Conservation (phyloP, 2,329 filamentous ascomycete genomes). For the Hymenoscyphus scutula region DNA sequence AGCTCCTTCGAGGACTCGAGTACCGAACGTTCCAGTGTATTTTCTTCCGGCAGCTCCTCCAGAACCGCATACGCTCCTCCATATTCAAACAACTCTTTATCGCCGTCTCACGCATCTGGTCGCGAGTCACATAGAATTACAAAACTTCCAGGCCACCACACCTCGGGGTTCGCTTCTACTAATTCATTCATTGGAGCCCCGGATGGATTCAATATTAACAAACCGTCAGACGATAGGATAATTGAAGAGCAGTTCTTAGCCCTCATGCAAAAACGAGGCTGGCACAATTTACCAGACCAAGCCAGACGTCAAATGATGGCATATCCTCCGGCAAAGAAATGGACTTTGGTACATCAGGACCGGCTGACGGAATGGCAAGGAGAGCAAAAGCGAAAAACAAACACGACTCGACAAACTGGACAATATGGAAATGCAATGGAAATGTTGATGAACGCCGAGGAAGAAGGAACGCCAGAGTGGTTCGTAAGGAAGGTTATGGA, state of each 20-base stretch:
- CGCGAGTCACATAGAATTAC: constrained; percentile 57
- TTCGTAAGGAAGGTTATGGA: constrained; percentile 97
- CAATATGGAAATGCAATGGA: constrained; percentile 67
- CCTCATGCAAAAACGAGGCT: constrained; percentile 95
- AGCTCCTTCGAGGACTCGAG: constrained; percentile 62
- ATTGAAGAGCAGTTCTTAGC: constrained; percentile 90
- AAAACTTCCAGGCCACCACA: constrained; percentile 44
- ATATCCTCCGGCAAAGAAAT: constrained; percentile 93
- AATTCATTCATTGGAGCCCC: constrained; percentile 19
- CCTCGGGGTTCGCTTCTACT: constrained; percentile 26
- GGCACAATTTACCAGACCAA: constrained; percentile 95
- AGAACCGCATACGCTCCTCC: constrained; percentile 53
- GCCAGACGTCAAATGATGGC: constrained; percentile 93
- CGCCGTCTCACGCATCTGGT: constrained; percentile 29
- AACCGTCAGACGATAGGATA: constrained; percentile 75
- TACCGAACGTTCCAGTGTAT: constrained; percentile 53
- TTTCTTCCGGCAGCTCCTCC: constrained; percentile 54
- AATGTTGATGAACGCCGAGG: constrained; percentile 76
- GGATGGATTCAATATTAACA: constrained; percentile 58
- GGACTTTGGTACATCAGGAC: constrained; percentile 95
- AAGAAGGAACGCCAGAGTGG: constrained; percentile 96
- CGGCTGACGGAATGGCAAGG: constrained; percentile 90
- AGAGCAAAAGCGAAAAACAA: constrained; percentile 79
- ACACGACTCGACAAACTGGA: constrained; percentile 65
- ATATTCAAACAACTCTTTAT: constrained; percentile 53